Evolutionary conservation across 2,329 filamentous ascomycete genomes (phyloP), one percentile per base, ranked within the genome.

Genomic region (Pseudopyricularia javanii): DNA sequence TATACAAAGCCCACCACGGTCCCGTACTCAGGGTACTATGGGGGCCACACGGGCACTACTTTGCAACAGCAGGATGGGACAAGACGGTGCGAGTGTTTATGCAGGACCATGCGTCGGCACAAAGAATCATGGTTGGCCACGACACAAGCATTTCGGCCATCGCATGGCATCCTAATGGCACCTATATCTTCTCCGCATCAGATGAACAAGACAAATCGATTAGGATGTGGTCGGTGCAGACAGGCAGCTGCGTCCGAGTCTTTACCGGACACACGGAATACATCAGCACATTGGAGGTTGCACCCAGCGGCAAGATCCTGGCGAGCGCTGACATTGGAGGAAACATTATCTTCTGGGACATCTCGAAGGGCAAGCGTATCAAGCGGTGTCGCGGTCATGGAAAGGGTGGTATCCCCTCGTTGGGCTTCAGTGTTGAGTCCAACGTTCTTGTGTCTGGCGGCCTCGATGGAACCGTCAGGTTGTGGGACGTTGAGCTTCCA

Each of bases 11-110:
- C 2, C 93, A 97, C 62, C 86, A 91, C 58, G 87, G 87, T 2
- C 91, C 93, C 0, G 84, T 96, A 5, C 93, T 89, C 79, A 86
- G 91, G 59, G 77, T 95, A 6, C 78, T 83, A 12, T 98, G 91
- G 87, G 86, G 89, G 4, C 93, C 93, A 0, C 91, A 90, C 54
- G 93, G 93, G 0, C 91, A 97, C 68, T 98, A 98, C 70, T 98
- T 98, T 64, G 76, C 88, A 35, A 91, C 86, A 7, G 86, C 82
- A 34, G 89, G 88, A 8, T 88, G 89, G 67, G 93, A 98, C 68
- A 90, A 89, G 67, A 94, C 88, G 1, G 88, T 90, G 8, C 84
- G 93, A 15, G 74, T 97, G 12, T 98, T 91, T 88, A 85, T 85
- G 56, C 94, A 94, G 56, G 91, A 96, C 63, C 88, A 95, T 58